Base-by-base conservation (phyloP, 208 protist species). In the Borovskyia barvae region DNA sequence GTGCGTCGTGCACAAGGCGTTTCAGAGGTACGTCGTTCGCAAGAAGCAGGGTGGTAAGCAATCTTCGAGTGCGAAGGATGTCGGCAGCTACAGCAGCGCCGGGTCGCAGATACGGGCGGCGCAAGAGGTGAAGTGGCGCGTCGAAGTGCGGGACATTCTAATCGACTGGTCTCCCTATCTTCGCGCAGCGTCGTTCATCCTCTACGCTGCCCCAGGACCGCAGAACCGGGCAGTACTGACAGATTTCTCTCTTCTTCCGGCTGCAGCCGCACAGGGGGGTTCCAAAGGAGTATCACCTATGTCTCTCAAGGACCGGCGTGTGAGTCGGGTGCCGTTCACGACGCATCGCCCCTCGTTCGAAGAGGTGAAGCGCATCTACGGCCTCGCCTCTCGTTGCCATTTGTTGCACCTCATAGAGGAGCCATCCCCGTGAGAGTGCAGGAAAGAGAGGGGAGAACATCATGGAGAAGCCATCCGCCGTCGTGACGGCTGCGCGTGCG, bases 1-100 rank as follows among this genome's bases (percentile, higher is more conserved):
- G 32, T 83, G 81, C 33, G 46, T 95, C 3, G 58, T 75, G 2
- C 88, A 97, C 75, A 95, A 92, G 52, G 57, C 85, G 0, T 95
- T 95, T 37, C 84, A 93, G 66, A 79, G 90, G n/a, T 97, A 97
- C 54, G 85, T 94, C 3, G 82, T 92, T 49, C 83, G 92, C 22
- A 97, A 97, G 53, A 97, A 97, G 65, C 92, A 97, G 65, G 92
- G 92, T 17, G 87, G 89, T 24, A 88, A 90, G 57, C 92, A 97
- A 64, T 91, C 87, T 1, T 87, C 66, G 14, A 82, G 85, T 51
- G 84, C 87, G 15, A 90, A 90, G 66, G 85, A 94, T 41, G 66
- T 57, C 4, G 72, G 75, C 15, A 87, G 79, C 42, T 94, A 84
- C 56, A 75, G 82, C 58, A 92, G 85, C 40, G 73, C 85, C 6